A percentile compares a stretch with the other conserved stretches of the same genome.
Conservation (phyloP, 768 basidiomycete genomes). For the Pleurotus salmoneostramineus region DNA sequence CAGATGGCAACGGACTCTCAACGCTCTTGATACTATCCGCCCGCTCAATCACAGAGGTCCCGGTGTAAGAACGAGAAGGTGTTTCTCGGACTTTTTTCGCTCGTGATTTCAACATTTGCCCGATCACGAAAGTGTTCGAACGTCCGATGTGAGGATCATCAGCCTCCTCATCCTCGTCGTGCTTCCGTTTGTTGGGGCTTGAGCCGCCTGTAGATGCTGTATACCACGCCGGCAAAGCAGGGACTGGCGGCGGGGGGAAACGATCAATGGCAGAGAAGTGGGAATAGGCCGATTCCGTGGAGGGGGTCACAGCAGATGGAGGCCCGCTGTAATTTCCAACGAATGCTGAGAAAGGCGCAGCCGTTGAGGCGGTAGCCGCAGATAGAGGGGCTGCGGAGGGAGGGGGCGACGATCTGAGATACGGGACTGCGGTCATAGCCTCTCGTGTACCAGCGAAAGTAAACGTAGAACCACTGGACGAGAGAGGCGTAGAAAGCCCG, state of each 20-base stretch:
- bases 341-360: constrained; percentile 4
- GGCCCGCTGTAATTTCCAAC: neutral
- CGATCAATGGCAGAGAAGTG: constrained; percentile 1
- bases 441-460: constrained; percentile 2
- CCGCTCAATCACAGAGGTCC: constrained; percentile 1
- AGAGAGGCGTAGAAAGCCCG: neutral
- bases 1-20: neutral
- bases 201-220: neutral
- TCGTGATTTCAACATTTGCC: constrained; percentile 8
- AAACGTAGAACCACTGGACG: neutral
- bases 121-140: constrained; percentile 2
- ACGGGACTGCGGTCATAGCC: neutral
- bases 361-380: constrained; percentile 1
- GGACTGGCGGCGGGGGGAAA: constrained; percentile 5
- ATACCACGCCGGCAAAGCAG: neutral
- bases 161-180: neutral
- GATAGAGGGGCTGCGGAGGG: neutral
- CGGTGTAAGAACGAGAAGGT: neutral
- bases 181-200: neutral
- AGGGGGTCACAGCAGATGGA: neutral
- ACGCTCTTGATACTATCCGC: constrained; percentile 7
- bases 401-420: neutral
- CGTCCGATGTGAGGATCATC: neutral
- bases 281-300: neutral
- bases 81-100: neutral